A percentile compares a stretch with the other conserved stretches of the same genome.
phyloP scores from a whole-genome alignment of 2,329 filamentous ascomycete species.

The Incumbomyces delicatus region DNA sequence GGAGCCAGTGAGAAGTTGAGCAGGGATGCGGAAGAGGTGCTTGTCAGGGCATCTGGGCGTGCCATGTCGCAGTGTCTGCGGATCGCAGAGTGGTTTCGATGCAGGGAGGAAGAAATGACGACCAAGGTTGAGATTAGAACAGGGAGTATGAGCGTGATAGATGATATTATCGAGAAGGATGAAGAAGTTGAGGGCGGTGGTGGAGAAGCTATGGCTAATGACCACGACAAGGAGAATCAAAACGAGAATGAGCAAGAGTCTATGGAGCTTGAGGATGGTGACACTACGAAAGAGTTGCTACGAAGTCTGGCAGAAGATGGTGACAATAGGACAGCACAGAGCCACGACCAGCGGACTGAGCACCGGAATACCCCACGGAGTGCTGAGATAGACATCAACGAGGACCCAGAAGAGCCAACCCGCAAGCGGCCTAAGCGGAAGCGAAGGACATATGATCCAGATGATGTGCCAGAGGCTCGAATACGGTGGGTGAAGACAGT shows the following conservation, averaged over 20 bases:
- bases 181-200: conserved; percentile 16
- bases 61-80: conserved; percentile 49
- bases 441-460: conserved; percentile 21
- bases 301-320: conserved; percentile 1
- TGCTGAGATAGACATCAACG: neutral
- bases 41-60: conserved; percentile 50
- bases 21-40: conserved; percentile 37
- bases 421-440: conserved; percentile 21
- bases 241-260: neutral
- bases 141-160: conserved; percentile 48
- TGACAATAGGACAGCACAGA: neutral
- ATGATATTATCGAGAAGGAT: conserved; percentile 45
- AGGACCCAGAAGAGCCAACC: conserved; percentile 21
- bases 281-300: conserved; percentile 19
- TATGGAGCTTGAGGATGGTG: conserved; percentile 11
- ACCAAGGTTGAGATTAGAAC: conserved; percentile 45
- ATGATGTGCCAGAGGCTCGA: conserved; percentile 34
- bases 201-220: conserved; percentile 13
- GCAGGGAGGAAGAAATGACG: conserved; percentile 38
- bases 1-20: conserved; percentile 27
- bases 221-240: conserved; percentile 8
- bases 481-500: conserved; percentile 40
- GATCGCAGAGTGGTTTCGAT: conserved; percentile 44
- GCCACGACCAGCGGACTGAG: neutral
- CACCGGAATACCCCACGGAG: neutral